phyloP scores from a whole-genome alignment of 441 rosid genomes.

The Omphalea diandra region DNA sequence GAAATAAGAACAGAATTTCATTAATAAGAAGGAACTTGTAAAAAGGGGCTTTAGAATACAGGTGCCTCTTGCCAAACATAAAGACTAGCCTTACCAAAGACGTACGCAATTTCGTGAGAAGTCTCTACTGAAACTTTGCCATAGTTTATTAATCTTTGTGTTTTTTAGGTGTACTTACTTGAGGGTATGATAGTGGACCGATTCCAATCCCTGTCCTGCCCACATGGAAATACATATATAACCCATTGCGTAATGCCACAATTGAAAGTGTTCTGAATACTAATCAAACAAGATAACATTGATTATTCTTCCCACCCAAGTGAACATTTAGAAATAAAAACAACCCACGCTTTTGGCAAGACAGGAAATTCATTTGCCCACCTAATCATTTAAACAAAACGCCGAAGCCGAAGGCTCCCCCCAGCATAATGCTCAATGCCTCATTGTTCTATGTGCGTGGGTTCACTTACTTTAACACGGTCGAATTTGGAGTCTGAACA shows the following conservation, averaged over 20 bases:
- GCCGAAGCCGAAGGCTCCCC: conserved; percentile 18
- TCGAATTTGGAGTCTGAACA: background rate
- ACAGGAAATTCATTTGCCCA: conserved; percentile 6
- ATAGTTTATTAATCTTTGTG: no score
- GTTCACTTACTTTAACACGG: conserved; percentile 9
- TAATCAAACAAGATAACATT: conserved; percentile 20
- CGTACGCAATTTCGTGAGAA: no score
- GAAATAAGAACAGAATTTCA: no score
- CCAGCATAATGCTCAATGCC: background rate
- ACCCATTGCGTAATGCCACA: conserved; percentile 22
- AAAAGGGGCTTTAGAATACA: no score
- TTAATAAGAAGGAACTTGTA: no score
- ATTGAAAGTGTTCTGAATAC: conserved; percentile 14
- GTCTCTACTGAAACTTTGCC: no score
- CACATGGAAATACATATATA: conserved; percentile 17
- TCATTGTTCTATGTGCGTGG: background rate
- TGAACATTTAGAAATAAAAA: conserved; percentile 28
- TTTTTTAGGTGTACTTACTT: conserved; percentile 3
- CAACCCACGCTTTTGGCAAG: conserved; percentile 19
- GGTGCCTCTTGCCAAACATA: no score
- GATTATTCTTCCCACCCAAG: conserved; percentile 32
- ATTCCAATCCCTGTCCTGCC: no score
- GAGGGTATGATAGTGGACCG: background rate
- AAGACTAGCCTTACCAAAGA: no score
- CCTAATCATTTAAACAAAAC: conserved; percentile 17